Percentiles rank a stretch among this genome's conserved stretches.
phyloP scores from a whole-genome alignment of 306 rosid genomes.

The Boehmeria nivea region DNA sequence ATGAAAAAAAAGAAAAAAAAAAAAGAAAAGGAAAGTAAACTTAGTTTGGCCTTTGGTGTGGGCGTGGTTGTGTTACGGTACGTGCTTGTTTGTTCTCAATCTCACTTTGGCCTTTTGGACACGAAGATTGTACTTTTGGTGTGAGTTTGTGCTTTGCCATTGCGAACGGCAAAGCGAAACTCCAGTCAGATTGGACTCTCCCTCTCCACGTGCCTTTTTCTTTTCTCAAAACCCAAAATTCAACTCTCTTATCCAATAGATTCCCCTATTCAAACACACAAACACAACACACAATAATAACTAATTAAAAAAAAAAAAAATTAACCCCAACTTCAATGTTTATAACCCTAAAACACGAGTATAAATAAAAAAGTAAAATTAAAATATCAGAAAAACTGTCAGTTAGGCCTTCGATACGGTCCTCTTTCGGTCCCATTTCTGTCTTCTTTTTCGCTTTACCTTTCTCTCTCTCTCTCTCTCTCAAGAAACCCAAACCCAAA shows the following conservation, averaged over 20 bases:
- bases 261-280: not conserved
- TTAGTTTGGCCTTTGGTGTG: too few species aligned
- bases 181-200: not conserved
- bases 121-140: not conserved
- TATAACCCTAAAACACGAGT: not conserved
- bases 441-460: constrained; percentile 30
- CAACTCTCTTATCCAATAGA: not conserved
- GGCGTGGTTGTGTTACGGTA: too few species aligned
- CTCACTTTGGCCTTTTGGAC: not conserved
- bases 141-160: not conserved
- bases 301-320: not conserved
- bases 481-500: constrained; percentile 8
- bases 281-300: accelerated
- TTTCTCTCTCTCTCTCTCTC: constrained; percentile 28
- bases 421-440: constrained; percentile 50
- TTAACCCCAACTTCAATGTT: not conserved
- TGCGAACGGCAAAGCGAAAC: not conserved
- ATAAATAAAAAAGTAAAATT: not conserved
- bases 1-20: too few species aligned
- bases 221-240: too few species aligned
- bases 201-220: not conserved
- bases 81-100: not conserved
- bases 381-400: constrained; percentile 3
- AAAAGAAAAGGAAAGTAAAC: too few species aligned
- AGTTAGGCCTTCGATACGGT: constrained; percentile 46